Base-by-base conservation (phyloP, 2,329 filamentous ascomycete genomes). In the Ambrosiella xylebori region DNA sequence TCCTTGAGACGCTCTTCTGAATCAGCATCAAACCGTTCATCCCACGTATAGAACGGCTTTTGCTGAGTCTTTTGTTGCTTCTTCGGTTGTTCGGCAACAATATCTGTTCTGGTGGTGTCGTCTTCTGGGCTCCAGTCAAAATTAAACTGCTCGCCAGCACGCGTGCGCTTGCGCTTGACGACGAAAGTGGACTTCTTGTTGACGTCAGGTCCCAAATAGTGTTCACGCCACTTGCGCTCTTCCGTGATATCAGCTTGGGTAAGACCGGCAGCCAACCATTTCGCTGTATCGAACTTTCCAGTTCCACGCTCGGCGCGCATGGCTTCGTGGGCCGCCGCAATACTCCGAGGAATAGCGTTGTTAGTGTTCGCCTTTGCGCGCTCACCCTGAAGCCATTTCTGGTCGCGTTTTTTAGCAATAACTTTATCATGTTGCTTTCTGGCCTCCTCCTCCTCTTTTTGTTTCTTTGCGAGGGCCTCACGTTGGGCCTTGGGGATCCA, bases 81-180 rank as follows among this genome's bases (percentile, higher is more conserved):
- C 27, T 54, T 51, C 12, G 56, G 56, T 19, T 45, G 38, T 19
- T 58, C 56, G 2, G 40, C 52, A 12, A 61, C 15, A 36, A 51
- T 60, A 35, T 63, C 61, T 35, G 57, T 56, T 54, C 71, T 79
- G 63, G 84, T 91, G 0, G 93, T 98, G 69, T 98, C 93, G 67
- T 98, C 93, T 61, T 94, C 87, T 0, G 82, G 79, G 64, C 95
- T 94, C 93, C 93, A 98, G 65, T 95, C 93, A 65, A 98, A 98
- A 66, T 96, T 98, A 74, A 98, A 98, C 69, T 98, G 97, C 66
- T 95, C 91, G 1, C 88, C 93, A 1, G 89, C 95, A 61, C 91
- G 79, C 73, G 87, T 86, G 59, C 91, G 80, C 75, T 97, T 97
- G 78, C 97, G 98, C 73, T 93, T 88, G 1, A 90, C 90, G 0